Evolutionary conservation across 2,329 filamentous ascomycete genomes (phyloP).

Genomic region (Pseudogymnoascus destructans): DNA sequence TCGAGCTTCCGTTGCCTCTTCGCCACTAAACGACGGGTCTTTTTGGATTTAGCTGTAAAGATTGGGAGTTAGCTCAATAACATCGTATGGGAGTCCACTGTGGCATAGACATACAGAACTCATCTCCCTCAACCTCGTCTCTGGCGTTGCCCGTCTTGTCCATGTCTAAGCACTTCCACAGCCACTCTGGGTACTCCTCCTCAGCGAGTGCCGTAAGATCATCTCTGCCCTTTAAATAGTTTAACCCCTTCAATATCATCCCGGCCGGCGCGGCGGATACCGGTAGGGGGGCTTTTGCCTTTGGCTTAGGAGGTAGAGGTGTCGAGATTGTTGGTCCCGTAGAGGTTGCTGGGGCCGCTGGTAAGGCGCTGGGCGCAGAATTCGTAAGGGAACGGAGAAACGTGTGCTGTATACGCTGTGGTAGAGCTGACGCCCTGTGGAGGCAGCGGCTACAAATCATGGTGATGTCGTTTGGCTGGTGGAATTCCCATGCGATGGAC

Average conservation of each 20-base stretch:
- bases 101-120: slow-evolving; percentile 54
- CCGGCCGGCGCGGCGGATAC: slow-evolving; percentile 37
- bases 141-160: slow-evolving; percentile 38
- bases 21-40: slow-evolving; percentile 58
- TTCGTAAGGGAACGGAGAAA: slow-evolving; percentile 12
- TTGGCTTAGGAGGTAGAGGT: slow-evolving; percentile 20
- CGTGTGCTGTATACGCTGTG: not conserved
- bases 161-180: slow-evolving; percentile 60
- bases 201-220: slow-evolving; percentile 66
- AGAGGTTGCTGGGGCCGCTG: slow-evolving; percentile 17
- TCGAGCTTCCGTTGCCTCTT: slow-evolving; percentile 47
- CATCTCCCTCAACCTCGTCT: slow-evolving; percentile 42
- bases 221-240: slow-evolving; percentile 59
- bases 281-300: slow-evolving; percentile 14
- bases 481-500: not conserved
- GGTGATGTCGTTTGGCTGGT: slow-evolving; percentile 13
- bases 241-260: slow-evolving; percentile 58
- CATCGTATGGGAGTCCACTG: not conserved
- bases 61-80: not conserved
- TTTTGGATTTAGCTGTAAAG: slow-evolving; percentile 64
- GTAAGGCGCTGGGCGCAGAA: slow-evolving; percentile 19
- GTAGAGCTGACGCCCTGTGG: slow-evolving; percentile 28
- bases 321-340: slow-evolving; percentile 22
- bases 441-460: slow-evolving; percentile 35
- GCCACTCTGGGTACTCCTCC: slow-evolving; percentile 65